phyloP scores from a whole-genome alignment of 2,329 filamentous ascomycete species.

The Neofusicoccum laricinum region DNA sequence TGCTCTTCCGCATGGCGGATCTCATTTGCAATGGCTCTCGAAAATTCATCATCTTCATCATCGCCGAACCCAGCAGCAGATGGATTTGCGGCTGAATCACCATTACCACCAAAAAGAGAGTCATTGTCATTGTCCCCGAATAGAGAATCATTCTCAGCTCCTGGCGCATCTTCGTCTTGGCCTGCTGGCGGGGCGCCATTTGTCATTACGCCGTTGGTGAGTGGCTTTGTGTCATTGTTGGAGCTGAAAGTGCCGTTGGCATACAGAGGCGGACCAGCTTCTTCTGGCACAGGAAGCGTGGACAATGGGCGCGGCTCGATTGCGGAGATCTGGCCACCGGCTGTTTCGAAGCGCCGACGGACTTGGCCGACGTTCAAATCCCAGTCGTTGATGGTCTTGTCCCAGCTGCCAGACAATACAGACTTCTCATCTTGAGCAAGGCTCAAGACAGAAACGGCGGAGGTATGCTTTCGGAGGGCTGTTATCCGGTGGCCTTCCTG shows the following conservation, averaged over 20 bases:
- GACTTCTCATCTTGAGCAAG: constrained; percentile 82
- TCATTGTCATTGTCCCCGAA: constrained; percentile 75
- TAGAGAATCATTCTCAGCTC: constrained; percentile 72
- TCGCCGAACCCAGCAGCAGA: constrained; percentile 62
- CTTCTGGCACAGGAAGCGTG: constrained; percentile 70
- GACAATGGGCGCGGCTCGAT: constrained; percentile 81
- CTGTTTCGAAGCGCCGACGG: constrained; percentile 72
- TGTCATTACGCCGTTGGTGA: constrained; percentile 53
- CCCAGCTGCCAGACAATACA: constrained; percentile 91
- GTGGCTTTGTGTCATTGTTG: constrained; percentile 64
- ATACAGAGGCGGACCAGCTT: constrained; percentile 55
- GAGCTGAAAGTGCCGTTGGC: constrained; percentile 69
- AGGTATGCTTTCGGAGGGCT: constrained; percentile 77
- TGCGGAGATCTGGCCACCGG: constrained; percentile 78
- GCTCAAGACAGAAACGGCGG: constrained; percentile 83
- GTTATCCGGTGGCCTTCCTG: constrained; percentile 90
- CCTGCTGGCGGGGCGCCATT: constrained; percentile 33
- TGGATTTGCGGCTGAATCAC: constrained; percentile 42
- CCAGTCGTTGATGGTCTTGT: constrained; percentile 93
- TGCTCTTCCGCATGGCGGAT: constrained; percentile 44
- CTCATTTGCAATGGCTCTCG: constrained; percentile 63
- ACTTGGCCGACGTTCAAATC: constrained; percentile 83
- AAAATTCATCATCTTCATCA: constrained; percentile 83
- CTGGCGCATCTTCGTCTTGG: constrained; percentile 54
- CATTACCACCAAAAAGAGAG: constrained; percentile 84